phyloP scores from a whole-genome alignment of 371 early-diverging fungal genomes.

The Mortierella sp. region DNA sequence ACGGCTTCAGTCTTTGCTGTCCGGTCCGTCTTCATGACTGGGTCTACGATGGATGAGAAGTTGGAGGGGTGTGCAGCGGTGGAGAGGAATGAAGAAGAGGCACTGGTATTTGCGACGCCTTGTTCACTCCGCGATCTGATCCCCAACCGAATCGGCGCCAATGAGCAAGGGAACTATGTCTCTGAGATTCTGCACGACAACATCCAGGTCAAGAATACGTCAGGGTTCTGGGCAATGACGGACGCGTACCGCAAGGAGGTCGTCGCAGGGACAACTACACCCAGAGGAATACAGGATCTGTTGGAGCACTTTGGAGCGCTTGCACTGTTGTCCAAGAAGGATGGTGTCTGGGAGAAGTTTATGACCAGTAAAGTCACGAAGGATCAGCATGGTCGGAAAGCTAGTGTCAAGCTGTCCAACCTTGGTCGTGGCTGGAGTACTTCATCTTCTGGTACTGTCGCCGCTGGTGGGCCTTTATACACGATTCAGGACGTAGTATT shows the following conservation, averaged over 20 bases:
- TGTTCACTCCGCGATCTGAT: constrained; percentile 37
- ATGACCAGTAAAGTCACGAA: constrained; percentile 32
- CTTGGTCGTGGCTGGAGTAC: constrained; percentile 34
- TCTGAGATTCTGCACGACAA: constrained; percentile 47
- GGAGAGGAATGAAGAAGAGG: not conserved
- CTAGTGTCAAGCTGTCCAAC: constrained; percentile 46
- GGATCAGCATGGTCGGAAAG: constrained; percentile 54
- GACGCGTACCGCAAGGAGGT: constrained; percentile 22
- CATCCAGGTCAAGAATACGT: constrained; percentile 14
- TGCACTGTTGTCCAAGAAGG: constrained; percentile 27
- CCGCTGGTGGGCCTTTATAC: not conserved
- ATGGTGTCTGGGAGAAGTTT: constrained; percentile 50
- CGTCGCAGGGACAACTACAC: constrained; percentile 21
- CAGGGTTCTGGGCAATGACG: constrained; percentile 39
- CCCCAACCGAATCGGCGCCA: constrained; percentile 22
- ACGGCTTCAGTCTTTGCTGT: constrained; percentile 41
- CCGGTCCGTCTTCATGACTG: constrained; percentile 29
- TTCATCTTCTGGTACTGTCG: not conserved
- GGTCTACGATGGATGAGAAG: not conserved
- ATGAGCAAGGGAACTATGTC: constrained; percentile 42
- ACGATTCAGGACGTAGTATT: constrained; percentile 30
- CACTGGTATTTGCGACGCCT: constrained; percentile 43
- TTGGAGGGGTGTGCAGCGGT: not conserved
- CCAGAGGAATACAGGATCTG: constrained; percentile 30
- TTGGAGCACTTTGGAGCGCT: constrained; percentile 52